These are phyloP conservation scores for Backusella tarrabulga DNA, from an alignment of 192 early-diverging fungal species.

Conservation along the genomic window DNA sequence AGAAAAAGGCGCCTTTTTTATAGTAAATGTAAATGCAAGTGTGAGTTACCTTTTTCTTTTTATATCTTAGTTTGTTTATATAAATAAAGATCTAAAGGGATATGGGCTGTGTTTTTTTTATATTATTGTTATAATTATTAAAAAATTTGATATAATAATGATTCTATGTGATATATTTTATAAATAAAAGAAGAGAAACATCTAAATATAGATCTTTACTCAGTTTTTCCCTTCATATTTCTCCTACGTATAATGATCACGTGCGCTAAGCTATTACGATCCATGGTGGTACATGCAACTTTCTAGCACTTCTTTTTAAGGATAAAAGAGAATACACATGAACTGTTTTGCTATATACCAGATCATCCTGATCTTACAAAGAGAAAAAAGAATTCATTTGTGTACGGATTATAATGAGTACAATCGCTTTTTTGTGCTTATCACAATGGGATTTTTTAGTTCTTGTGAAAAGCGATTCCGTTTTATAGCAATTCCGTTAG, in stretches of 20 bases:
- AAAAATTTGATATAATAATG: neutral
- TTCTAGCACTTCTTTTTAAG: neutral
- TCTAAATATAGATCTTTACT: neutral
- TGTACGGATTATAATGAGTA: too few species aligned
- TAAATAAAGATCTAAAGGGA: neutral
- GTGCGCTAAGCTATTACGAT: neutral
- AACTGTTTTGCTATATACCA: too few species aligned
- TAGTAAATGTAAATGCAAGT: neutral
- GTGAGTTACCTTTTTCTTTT: neutral
- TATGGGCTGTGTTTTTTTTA: neutral
- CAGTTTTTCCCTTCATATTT: neutral
- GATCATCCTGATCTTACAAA: too few species aligned
- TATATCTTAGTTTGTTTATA: constrained; percentile 4
- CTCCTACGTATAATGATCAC: neutral
- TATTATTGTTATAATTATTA: too few species aligned
- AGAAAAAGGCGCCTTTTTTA: neutral
- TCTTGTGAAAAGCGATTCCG: too few species aligned
- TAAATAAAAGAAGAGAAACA: constrained; percentile 2
- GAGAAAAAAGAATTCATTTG: too few species aligned
- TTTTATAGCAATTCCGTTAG: too few species aligned
- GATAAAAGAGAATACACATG: neutral
- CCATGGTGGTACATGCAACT: neutral
- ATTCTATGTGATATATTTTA: neutral
- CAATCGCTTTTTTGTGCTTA: too few species aligned
- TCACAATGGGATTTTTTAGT: too few species aligned